Evolutionary conservation across 1,139 yeast species (phyloP), one percentile per base, ranked within the genome.

Genomic region (Geotrichum aggregatum): DNA sequence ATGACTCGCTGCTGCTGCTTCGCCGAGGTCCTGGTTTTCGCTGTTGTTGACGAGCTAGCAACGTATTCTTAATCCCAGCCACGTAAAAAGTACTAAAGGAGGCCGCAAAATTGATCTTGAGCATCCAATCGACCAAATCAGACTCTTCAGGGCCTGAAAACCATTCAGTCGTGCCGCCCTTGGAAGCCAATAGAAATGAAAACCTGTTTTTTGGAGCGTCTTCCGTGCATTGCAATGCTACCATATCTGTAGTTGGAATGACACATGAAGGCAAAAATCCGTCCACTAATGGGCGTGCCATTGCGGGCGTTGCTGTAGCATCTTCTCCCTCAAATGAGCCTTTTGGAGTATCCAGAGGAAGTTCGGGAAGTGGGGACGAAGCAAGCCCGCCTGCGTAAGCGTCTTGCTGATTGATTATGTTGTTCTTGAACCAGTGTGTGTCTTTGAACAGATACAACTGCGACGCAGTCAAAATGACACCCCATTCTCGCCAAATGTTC

Each of bases 81-180:
- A 47, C 50, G 22, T 40, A 40, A 22, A 31, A 47, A 2, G 77
- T 72, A 43, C 75, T 76, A 47, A 79, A 66, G 0, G 84, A 75
- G 1, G 83, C 77, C 11, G 80, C 69, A 57, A 75, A 73, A 58
- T 83, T 82, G 58, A 83, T 78, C 13, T 77, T 67, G 40, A 71
- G 70, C 47, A 81, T 72, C 88, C 88, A 83, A 31, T 76, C 76
- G 16, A 67, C 63, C 65, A 76, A 68, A 44, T 79, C 84, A 1
- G 54, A 63, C 26, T 62, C 66, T 2, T 59, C 55, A 4, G 56
- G 57, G 1, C 71, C 70, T 7, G 68, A 66, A 54, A 70, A 66
- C 66, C 70, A 69, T 43, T 71, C 73, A 44, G 64, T 67, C 8
- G 65, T 57, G 1, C 70, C 70, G 3, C 68, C 70, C 7, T 70